A percentile compares a stretch with the other conserved stretches of the same genome.
These are phyloP conservation scores for Thalassiosira hispida DNA, from an alignment of 352 stramenopile species.

Conservation along the genomic window DNA sequence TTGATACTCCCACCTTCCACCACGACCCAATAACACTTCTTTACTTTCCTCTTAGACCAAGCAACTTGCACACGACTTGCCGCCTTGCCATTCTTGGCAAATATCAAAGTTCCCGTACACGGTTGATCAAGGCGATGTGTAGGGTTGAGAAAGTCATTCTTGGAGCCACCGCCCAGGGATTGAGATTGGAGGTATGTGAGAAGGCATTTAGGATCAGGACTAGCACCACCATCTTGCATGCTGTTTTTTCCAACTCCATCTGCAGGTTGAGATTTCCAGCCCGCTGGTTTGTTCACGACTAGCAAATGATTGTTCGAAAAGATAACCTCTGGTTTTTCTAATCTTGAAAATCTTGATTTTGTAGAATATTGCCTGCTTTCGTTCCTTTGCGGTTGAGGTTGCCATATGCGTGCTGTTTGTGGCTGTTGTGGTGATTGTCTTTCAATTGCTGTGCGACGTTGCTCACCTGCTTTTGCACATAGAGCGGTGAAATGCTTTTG, in stretches of 20 bases:
- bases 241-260: constrained; percentile 31
- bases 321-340: constrained; percentile 60
- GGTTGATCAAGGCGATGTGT: constrained; percentile 84
- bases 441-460: background rate
- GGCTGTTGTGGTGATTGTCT: constrained; percentile 22
- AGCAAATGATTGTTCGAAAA: constrained; percentile 84
- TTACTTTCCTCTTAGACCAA: constrained; percentile 67
- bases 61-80: constrained; percentile 69
- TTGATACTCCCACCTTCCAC: constrained; percentile 50
- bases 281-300: constrained; percentile 79
- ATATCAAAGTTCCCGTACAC: constrained; percentile 77
- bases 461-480: constrained; percentile 4
- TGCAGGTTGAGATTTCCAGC: constrained; percentile 80
- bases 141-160: constrained; percentile 74
- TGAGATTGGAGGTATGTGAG: constrained; percentile 67
- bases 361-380: constrained; percentile 26
- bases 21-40: constrained; percentile 82
- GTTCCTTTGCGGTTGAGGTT: background rate
- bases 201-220: constrained; percentile 67
- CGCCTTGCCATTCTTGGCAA: constrained; percentile 80
- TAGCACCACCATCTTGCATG: constrained; percentile 11
- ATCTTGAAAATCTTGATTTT: constrained; percentile 12
- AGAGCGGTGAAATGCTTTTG: background rate
- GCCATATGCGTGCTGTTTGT: constrained; percentile 2
- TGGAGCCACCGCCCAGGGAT: constrained; percentile 67